These are phyloP conservation scores for Umbilicaria muhlenbergii DNA, from an alignment of 495 filamentous ascomycete species.

Conservation along the genomic window DNA sequence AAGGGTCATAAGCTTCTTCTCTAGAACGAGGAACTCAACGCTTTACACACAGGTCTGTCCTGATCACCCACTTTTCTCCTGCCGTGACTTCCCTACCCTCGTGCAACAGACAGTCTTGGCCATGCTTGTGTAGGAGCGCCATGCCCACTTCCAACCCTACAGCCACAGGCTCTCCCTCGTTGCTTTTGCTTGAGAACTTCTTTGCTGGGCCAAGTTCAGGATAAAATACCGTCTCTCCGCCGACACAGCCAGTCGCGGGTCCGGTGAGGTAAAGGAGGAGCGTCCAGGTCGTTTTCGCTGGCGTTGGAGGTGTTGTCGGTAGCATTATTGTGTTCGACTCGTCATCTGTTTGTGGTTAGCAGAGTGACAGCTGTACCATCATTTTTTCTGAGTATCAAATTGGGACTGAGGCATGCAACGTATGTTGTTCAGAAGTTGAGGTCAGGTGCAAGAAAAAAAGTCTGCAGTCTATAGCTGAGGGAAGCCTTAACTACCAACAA, in stretches of 20 bases:
- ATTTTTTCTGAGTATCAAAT: no score
- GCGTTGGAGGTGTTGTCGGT: conserved; percentile 26
- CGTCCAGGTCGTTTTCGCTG: conserved; percentile 83
- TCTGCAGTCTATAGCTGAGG: no score
- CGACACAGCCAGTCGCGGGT: conserved; percentile 46
- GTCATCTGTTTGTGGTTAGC: conserved; percentile 40
- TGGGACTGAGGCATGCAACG: no score
- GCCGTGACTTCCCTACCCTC: conserved; percentile 64
- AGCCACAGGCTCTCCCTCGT: conserved; percentile 42
- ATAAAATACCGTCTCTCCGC: conserved; percentile 89
- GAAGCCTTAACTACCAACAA: no score
- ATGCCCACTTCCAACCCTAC: conserved; percentile 66
- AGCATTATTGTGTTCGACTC: conserved; percentile 57
- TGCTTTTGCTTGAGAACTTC: conserved; percentile 27
- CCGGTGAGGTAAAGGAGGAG: conserved; percentile 76
- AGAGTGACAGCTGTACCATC: background rate
- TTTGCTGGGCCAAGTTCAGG: conserved; percentile 38
- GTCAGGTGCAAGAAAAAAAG: background rate
- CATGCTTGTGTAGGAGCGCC: conserved; percentile 77
- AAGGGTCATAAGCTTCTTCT: conserved; percentile 3
- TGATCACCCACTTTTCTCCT: conserved; percentile 87
- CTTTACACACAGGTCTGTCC: conserved; percentile 71
- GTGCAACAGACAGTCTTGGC: conserved; percentile 77
- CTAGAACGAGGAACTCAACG: conserved; percentile 17
- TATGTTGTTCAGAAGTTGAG: background rate